A percentile compares a stretch with the other conserved stretches of the same genome.
Evolutionary conservation across 2,329 filamentous ascomycete genomes (phyloP).

Genomic region (Trichophyton verrucosum): DNA sequence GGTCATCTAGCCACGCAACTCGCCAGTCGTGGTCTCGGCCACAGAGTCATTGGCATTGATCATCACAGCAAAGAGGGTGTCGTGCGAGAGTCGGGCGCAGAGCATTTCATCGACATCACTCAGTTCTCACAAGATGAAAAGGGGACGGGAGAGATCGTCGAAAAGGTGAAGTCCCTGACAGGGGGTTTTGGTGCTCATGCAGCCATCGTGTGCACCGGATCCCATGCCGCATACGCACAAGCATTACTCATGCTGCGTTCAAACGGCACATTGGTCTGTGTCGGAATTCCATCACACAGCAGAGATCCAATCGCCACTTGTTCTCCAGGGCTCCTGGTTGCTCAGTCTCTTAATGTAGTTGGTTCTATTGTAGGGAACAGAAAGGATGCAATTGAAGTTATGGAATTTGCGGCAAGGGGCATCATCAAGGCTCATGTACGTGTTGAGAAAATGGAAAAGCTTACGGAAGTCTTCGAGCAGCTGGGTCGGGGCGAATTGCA

Average conservation of each 20-base stretch:
- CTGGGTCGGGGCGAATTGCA: conserved; percentile 35
- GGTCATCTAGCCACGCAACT: conserved; percentile 54
- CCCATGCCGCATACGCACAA: conserved; percentile 41
- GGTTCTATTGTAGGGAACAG: conserved; percentile 41
- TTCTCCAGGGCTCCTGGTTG: conserved; percentile 32
- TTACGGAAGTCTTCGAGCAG: conserved; percentile 36
- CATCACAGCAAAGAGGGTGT: conserved; percentile 49
- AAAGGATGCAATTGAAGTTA: conserved; percentile 38
- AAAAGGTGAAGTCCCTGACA: conserved; percentile 46
- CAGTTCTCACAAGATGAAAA: conserved; percentile 36
- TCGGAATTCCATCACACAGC: conserved; percentile 40
- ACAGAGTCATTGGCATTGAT: conserved; percentile 55
- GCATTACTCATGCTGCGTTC: conserved; percentile 37
- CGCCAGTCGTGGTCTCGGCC: conserved; percentile 47
- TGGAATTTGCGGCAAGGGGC: conserved; percentile 38
- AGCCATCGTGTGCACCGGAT: conserved; percentile 45
- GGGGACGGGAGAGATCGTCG: conserved; percentile 34
- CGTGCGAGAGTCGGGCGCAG: conserved; percentile 48
- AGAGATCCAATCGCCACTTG: conserved; percentile 35
- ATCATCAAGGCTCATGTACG: conserved; percentile 36
- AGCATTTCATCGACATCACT: conserved; percentile 53
- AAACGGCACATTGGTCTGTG: conserved; percentile 40
- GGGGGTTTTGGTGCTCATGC: conserved; percentile 47
- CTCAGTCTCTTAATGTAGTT: conserved; percentile 35
- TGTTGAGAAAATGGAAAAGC: conserved; percentile 37